Base-by-base conservation (phyloP, 1,139 yeast genomes). In the Debaryomycetaceae sp. region DNA sequence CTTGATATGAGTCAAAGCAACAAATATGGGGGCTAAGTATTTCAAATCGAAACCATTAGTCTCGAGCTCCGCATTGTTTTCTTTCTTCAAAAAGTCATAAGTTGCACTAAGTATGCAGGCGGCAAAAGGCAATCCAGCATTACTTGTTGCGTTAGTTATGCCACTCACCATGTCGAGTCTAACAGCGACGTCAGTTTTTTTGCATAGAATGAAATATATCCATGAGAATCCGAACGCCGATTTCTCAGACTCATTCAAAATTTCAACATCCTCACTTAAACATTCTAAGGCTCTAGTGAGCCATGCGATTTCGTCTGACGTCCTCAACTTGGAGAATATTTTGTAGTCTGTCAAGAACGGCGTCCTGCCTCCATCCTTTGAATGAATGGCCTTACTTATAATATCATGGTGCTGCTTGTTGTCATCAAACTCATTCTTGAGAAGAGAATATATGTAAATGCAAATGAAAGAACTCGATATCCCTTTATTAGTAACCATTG, bases 301-400 rank as follows among this genome's bases (percentile, higher is more conserved):
- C 87, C 86, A 82, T n/a, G 51, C 44, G 42, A 70, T 73, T 47
- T 82, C 86, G 6, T 60, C 65, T 1, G 58, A 61, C 2, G 73
- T 58, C 0, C 62, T 40, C 36, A 83, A 65, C 53, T 84, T 84
- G 24, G 77, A 63, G 50, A 73, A 73, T 6, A 81, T 71, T 49
- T 77, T 78, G 4, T 69, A 51, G 46, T 69, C 76, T 5, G 73
- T 56, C 42, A 81, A 56, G 36, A 82, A 63, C 1, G 78, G 65
- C 34, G 71, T 71, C 46, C 70, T 75, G 11, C 74, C 80, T 8
- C 59, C 59, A 17, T 49, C 41, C 6, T 33, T 8, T 22, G 38
- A 41, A 37, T 65, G 69, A 3, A 45, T 46, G 29, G 70, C 55
- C 1, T 74, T 62, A 17, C 56, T 58, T 1, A 43, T 31, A 27